Percentiles rank a stretch among this genome's conserved stretches.
phyloP scores from a whole-genome alignment of 257 asterid species.

The Solanum gracilifrons region DNA sequence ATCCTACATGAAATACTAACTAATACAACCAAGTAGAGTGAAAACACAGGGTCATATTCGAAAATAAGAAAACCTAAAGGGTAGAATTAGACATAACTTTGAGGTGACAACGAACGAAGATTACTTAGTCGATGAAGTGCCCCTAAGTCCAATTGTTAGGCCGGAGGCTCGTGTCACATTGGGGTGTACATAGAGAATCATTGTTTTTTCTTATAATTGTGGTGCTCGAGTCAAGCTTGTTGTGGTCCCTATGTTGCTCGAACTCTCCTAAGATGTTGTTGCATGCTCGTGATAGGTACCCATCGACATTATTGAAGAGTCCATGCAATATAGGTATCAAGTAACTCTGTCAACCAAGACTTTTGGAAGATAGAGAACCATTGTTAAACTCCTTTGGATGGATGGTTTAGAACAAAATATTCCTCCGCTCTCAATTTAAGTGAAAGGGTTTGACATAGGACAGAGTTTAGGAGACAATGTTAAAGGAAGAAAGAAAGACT shows the following conservation, averaged over 20 bases:
- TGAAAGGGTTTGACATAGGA: not conserved
- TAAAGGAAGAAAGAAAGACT: not conserved
- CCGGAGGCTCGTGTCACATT: not conserved
- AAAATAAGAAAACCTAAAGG: not conserved
- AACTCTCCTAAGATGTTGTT: not conserved
- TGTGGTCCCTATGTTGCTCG: not conserved
- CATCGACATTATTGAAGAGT: not conserved
- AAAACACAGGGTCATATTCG: not conserved
- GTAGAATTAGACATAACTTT: not conserved
- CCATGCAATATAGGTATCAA: not conserved
- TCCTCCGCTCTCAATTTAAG: not conserved
- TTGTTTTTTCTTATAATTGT: not conserved
- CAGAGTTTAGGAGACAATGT: not conserved
- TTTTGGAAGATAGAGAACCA: not conserved
- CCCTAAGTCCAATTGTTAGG: not conserved
- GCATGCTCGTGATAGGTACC: not conserved
- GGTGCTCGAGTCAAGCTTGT: not conserved
- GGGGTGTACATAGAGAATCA: not conserved
- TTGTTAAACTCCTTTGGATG: not conserved
- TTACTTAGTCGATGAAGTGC: not conserved
- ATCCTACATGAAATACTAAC: not conserved
- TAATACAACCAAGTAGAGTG: not conserved
- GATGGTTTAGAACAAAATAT: not conserved
- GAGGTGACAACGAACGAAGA: not conserved
- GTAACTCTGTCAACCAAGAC: not conserved